Base-by-base conservation (phyloP, 306 rosid species). In the Betula pendula region DNA sequence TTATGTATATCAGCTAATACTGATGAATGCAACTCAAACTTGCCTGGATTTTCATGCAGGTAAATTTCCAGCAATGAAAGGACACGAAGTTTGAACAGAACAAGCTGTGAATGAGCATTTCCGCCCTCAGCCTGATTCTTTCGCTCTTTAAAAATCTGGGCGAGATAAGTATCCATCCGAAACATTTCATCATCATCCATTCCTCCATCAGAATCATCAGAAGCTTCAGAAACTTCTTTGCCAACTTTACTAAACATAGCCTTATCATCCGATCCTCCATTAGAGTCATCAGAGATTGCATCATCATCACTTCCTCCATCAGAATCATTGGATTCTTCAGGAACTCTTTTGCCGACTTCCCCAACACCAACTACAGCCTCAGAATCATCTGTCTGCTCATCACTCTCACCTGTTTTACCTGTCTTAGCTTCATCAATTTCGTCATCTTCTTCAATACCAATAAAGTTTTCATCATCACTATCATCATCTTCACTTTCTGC, bases 121-220 rank as follows among this genome's bases (percentile, higher is more conserved):
- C 92, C 99, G 70, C 83, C 84, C 65, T 97, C 97, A 62, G 91
- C 81, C 78, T 87, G 94, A 86, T 82, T 89, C 84, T 87, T 92
- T 79, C 80, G 80, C 85, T 89, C 97, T 82, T 92, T 92, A 79
- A 91, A 89, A 17, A 89, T 89, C 84, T 88, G 96, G 43, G 98
- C 94, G 58, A 96, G 88, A 77, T 91, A 89, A 50, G 92, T 82
- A 75, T 95, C 97, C 87, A 92, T 91, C 78, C 91, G 87, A 77
- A 96, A 92, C 99, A 96, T 92, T 47, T 97, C 94, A 86, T 96
- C 99, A 87, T 96, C 99, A 75, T 92, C 97, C 99, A 89, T 87
- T 70, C 96, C 99, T 78, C 91, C 94, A 81, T 95, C 99, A 73
- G 98, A 94, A 75, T 92, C 97, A 84, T 89, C 96, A 20, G 98